phyloP scores from a whole-genome alignment of 257 asterid species.

The Fraxinus americana region DNA sequence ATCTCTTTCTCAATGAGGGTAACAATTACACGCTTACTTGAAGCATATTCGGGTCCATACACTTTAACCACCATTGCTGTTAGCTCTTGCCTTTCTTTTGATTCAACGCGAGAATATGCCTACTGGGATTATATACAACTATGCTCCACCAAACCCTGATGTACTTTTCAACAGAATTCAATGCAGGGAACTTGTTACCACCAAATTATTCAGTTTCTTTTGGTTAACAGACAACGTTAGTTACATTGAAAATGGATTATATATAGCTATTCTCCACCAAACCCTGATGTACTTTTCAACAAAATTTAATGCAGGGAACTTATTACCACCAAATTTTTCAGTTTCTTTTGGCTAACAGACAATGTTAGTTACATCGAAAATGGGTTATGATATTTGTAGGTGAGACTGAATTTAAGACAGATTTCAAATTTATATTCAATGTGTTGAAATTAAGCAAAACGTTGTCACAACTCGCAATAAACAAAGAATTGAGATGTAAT shows the following conservation, averaged over 20 bases:
- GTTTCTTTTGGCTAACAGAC: too few relatives aligned
- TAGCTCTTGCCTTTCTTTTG: not conserved
- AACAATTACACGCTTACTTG: slow-evolving; percentile 32
- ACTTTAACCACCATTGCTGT: slow-evolving; percentile 46
- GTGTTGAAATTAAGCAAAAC: too few relatives aligned
- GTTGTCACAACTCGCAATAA: too few relatives aligned
- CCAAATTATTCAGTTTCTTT: too few relatives aligned
- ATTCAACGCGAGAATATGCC: not conserved
- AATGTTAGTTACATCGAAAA: too few relatives aligned
- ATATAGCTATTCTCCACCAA: not conserved
- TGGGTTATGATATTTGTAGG: too few relatives aligned
- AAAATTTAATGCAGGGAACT: not conserved
- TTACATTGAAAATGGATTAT: not conserved
- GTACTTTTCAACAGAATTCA: not conserved
- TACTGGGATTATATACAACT: not conserved
- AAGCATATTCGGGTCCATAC: slow-evolving; percentile 30
- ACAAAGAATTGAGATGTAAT: too few relatives aligned
- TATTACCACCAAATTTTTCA: too few relatives aligned
- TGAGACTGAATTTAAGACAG: too few relatives aligned
- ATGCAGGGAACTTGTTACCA: not conserved
- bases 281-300: not conserved
- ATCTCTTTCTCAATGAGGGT: slow-evolving; percentile 30
- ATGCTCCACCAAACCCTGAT: not conserved
- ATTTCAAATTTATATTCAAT: too few relatives aligned
- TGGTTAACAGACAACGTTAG: too few relatives aligned